Percentiles rank a stretch among this genome's conserved stretches.
These are phyloP conservation scores for Karstenula rhodostoma DNA, from an alignment of 2,329 filamentous ascomycete species.

Conservation along the genomic window DNA sequence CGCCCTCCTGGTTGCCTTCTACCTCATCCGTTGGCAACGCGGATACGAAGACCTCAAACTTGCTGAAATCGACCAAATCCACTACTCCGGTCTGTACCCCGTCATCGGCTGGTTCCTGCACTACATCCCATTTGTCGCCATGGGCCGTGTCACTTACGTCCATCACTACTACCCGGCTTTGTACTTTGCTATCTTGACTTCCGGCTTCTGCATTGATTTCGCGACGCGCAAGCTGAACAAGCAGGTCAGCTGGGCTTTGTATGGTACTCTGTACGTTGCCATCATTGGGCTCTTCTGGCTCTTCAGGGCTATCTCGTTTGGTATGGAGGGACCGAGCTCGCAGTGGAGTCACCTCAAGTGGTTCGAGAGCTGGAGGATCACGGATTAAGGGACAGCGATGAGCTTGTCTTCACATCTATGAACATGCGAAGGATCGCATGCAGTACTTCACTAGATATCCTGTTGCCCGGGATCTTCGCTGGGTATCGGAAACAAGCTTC, in stretches of 20 bases:
- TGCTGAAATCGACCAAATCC: conserved; percentile 88
- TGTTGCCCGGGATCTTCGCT: background rate
- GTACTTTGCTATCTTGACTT: conserved; percentile 92
- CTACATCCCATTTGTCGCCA: conserved; percentile 93
- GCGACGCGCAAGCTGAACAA: conserved; percentile 72
- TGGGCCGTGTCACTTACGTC: conserved; percentile 98
- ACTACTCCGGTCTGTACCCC: conserved; percentile 92
- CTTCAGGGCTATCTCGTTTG: conserved; percentile 95
- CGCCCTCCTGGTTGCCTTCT: conserved; percentile 78
- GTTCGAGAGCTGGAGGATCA: conserved; percentile 87
- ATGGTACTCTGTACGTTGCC: conserved; percentile 74
- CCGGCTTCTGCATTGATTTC: conserved; percentile 91
- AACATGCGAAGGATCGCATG: no score
- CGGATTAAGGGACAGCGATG: conserved; percentile 60
- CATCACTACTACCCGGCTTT: conserved; percentile 99
- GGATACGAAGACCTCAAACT: conserved; percentile 84
- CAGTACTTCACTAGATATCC: no score
- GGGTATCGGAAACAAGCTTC: background rate
- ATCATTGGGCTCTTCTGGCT: conserved; percentile 85
- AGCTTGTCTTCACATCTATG: no score
- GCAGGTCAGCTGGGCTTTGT: conserved; percentile 72
- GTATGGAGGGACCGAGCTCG: conserved; percentile 85
- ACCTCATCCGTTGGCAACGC: conserved; percentile 93
- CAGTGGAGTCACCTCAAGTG: conserved; percentile 94
- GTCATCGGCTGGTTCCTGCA: conserved; percentile 94